Evolutionary conservation across 2,329 filamentous ascomycete genomes (phyloP).

Genomic region (Colletotrichum paranaense): DNA sequence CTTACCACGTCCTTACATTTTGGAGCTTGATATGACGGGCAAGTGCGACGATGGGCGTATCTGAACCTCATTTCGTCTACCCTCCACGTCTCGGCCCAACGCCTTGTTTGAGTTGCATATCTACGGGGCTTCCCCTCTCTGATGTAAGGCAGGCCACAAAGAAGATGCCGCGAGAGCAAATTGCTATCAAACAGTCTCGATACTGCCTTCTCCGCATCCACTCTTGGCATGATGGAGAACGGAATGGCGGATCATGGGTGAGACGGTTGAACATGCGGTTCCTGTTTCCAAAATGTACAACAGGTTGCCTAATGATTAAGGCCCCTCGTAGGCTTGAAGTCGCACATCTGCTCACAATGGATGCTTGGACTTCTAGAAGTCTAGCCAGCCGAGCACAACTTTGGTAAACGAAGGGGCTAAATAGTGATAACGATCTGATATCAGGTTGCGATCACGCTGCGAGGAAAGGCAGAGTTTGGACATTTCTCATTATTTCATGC

Average conservation of each 20-base stretch:
- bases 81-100: not conserved
- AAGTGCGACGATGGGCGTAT: not conserved
- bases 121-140: not conserved
- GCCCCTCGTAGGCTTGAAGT: not conserved
- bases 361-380: not conserved
- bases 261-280: not conserved
- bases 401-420: no score
- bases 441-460: not conserved
- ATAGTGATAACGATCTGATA: no score
- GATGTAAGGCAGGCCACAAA: not conserved
- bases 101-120: not conserved
- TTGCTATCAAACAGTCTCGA: not conserved
- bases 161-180: not conserved
- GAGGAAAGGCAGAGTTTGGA: not conserved
- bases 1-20: not conserved
- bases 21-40: not conserved
- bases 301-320: not conserved
- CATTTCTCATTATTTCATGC: constrained; percentile 35
- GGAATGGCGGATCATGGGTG: no score
- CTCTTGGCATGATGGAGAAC: not conserved
- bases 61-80: not conserved
- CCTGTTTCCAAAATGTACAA: not conserved
- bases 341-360: not conserved
- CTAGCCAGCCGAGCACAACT: not conserved
- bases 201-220: not conserved